A percentile compares a stretch with the other conserved stretches of the same genome.
Evolutionary conservation across 2,329 filamentous ascomycete species (phyloP).

Genomic region (Neurospora crassa): DNA sequence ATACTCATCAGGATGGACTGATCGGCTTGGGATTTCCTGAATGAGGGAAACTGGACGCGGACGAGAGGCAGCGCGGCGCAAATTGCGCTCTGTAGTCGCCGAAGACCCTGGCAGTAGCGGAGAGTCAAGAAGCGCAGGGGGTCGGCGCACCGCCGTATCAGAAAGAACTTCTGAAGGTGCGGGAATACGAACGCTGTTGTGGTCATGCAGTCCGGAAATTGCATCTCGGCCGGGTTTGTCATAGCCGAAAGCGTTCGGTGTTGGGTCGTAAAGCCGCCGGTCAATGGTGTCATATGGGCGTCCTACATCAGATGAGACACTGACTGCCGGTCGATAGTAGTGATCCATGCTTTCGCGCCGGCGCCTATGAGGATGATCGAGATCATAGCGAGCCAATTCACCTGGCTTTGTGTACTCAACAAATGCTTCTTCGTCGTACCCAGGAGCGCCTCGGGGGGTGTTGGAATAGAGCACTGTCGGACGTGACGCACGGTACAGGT

Average conservation of each 20-base stretch:
- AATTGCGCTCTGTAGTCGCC: neutral
- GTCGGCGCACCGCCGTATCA: conserved; percentile 21
- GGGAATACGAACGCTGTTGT: conserved; percentile 35
- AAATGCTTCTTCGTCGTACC: conserved; percentile 50
- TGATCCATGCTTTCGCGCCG: conserved; percentile 48
- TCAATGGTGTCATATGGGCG: conserved; percentile 31
- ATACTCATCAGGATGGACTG: conserved; percentile 36
- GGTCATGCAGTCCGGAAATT: conserved; percentile 34
- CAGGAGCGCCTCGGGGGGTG: conserved; percentile 34
- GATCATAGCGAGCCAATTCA: conserved; percentile 51
- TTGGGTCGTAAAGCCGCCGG: conserved; percentile 41
- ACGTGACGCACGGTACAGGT: conserved; percentile 38
- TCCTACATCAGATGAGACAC: conserved; percentile 37
- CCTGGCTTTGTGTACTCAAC: conserved; percentile 52
- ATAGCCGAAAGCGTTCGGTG: conserved; percentile 60
- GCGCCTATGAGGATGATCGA: conserved; percentile 38
- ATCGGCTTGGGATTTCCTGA: conserved; percentile 37
- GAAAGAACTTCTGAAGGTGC: conserved; percentile 30
- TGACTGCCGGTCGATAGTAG: conserved; percentile 47
- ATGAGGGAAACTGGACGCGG: conserved; percentile 43
- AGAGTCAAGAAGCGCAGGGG: neutral
- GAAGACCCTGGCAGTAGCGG: neutral
- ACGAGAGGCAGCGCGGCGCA: conserved; percentile 23
- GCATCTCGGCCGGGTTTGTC: conserved; percentile 52
- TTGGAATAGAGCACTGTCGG: conserved; percentile 36